These are phyloP conservation scores for Tieghemostelium lacteum DNA, from an alignment of 78 protist genomes.

Conservation along the genomic window DNA sequence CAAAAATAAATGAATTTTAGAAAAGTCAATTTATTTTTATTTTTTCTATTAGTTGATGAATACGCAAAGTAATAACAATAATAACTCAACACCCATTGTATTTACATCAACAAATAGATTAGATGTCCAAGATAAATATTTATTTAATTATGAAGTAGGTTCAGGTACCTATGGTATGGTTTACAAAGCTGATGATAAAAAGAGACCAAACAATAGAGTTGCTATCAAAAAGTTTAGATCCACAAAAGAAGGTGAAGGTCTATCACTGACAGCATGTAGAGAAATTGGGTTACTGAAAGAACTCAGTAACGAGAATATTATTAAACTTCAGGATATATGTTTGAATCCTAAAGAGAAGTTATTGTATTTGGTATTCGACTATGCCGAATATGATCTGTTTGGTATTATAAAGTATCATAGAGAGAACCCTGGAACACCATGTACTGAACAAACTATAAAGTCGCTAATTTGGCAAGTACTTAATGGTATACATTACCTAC, in stretches of 20 bases:
- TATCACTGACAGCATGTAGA: conserved; percentile 81
- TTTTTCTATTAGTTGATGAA: no score
- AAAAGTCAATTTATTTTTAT: no score
- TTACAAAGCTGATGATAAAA: conserved; percentile 78
- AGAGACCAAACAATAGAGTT: conserved; percentile 30
- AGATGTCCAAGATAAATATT: conserved; percentile 72
- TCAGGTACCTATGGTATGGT: conserved; percentile 88
- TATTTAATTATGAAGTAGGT: conserved; percentile 67
- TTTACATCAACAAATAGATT: conserved; percentile 32
- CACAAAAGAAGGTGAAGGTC: conserved; percentile 85
- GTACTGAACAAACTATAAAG: conserved; percentile 57
- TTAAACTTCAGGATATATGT: conserved; percentile 68
- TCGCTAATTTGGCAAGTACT: conserved; percentile 84
- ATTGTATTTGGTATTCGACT: conserved; percentile 83
- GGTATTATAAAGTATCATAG: conserved; percentile 68
- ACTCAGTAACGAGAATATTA: conserved; percentile 79
- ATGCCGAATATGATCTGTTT: conserved; percentile 89
- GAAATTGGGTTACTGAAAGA: conserved; percentile 86
- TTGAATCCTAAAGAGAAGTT: conserved; percentile 60
- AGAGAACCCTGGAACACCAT: conserved; percentile 33
- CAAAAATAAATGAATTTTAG: no score
- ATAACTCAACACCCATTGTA: conserved; percentile 20
- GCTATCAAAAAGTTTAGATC: conserved; percentile 80
- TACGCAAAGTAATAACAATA: not conserved
- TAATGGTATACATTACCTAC: conserved; percentile 87